Percentiles rank a stretch among this genome's conserved stretches.
These are phyloP conservation scores for Yarrowia deformans DNA, from an alignment of 805 yeast species.

Conservation along the genomic window DNA sequence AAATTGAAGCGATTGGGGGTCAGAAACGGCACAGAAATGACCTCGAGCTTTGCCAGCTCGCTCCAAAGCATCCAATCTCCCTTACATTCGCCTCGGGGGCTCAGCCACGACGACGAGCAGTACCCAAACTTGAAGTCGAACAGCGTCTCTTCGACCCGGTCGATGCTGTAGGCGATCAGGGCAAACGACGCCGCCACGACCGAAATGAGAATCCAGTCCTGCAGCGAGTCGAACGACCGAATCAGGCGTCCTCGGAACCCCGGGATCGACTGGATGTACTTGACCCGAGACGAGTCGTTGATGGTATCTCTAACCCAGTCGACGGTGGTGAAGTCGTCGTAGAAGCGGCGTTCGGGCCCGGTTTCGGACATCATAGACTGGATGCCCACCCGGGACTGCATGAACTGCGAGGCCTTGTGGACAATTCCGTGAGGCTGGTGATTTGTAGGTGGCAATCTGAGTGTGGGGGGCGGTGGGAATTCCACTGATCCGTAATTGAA, in stretches of 20 bases:
- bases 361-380: constrained; percentile 27
- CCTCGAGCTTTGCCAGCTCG: constrained; percentile 22
- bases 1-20: constrained; percentile 42
- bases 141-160: constrained; percentile 56
- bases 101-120: constrained; percentile 57
- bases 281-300: constrained; percentile 55
- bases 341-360: constrained; percentile 51
- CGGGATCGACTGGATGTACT: constrained; percentile 50
- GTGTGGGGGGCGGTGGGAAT: constrained; percentile 6
- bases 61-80: constrained; percentile 61
- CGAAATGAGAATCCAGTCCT: constrained; percentile 61
- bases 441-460: background rate
- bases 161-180: constrained; percentile 59
- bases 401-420: constrained; percentile 18
- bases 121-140: constrained; percentile 63
- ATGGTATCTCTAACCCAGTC: constrained; percentile 65
- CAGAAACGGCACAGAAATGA: too few relatives aligned
- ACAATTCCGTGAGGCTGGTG: background rate
- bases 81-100: constrained; percentile 40
- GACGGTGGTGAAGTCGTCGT: constrained; percentile 67
- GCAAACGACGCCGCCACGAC: constrained; percentile 58
- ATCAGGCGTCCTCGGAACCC: constrained; percentile 50
- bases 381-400: constrained; percentile 19
- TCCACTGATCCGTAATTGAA: background rate
- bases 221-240: constrained; percentile 52